phyloP scores from a whole-genome alignment of 2,329 filamentous ascomycete species.

The Monosporascus sp. region DNA sequence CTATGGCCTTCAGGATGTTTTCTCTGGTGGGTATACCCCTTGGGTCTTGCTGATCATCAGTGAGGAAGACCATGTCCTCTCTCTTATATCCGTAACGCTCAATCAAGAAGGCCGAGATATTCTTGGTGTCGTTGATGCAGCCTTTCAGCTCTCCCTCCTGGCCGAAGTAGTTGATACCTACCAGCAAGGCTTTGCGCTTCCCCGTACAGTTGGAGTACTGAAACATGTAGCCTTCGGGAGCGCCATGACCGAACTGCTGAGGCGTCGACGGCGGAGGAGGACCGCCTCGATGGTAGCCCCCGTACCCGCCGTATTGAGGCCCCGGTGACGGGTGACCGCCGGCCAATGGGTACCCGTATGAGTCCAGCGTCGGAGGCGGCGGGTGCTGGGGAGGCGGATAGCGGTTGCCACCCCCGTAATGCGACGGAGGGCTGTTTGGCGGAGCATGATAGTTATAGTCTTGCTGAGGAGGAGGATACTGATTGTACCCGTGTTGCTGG shows the following conservation, averaged over 20 bases:
- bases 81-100: slow-evolving; percentile 65
- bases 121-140: slow-evolving; percentile 78
- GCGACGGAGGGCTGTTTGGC: slow-evolving; percentile 6
- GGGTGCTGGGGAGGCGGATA: slow-evolving; percentile 27
- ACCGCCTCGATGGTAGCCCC: slow-evolving; percentile 24
- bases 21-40: slow-evolving; percentile 68
- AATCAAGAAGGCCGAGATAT: slow-evolving; percentile 67
- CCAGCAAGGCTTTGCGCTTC: slow-evolving; percentile 66
- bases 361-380: slow-evolving; percentile 38
- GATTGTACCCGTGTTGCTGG: slow-evolving; percentile 22
- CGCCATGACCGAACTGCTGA: slow-evolving; percentile 62
- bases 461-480: slow-evolving; percentile 16
- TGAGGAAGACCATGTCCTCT: slow-evolving; percentile 76
- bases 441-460: slow-evolving; percentile 10
- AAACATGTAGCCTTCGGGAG: slow-evolving; percentile 64
- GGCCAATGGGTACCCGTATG: slow-evolving; percentile 41
- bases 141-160: slow-evolving; percentile 67
- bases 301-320: slow-evolving; percentile 15
- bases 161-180: slow-evolving; percentile 78
- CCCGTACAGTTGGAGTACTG: slow-evolving; percentile 73
- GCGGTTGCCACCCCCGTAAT: slow-evolving; percentile 12
- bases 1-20: slow-evolving; percentile 70
- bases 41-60: slow-evolving; percentile 67
- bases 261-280: slow-evolving; percentile 43
- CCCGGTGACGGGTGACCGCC: not conserved